Evolutionary conservation across 2,329 filamentous ascomycete species (phyloP), one percentile per base, ranked within the genome.

Genomic region (Ceratocystis harringtonii): DNA sequence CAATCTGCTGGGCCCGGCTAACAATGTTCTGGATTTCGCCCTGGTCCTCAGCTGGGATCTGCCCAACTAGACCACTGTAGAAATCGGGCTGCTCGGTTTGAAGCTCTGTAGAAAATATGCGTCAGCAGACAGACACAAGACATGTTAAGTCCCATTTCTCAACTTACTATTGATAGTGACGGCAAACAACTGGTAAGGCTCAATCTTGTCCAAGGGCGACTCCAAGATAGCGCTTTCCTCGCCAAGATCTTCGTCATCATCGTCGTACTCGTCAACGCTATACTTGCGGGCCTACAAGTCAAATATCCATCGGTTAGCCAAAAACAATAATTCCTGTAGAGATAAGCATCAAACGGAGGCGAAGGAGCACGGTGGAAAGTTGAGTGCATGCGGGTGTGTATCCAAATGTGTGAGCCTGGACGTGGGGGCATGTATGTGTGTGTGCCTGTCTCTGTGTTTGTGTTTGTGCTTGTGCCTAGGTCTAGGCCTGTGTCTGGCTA

Each of bases 201-300:
- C 94, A 68, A 99, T 82, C 77, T 94, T 94, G 75, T 99, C 94
- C 28, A 99, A 81, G 17, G 92, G 92, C 12, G 92, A 95, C 76
- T 99, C 94, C 1, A 99, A 83, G 63, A 97, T 80, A 67, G 90
- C 88, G 74, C 92, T 92, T 71, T 97, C 94, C 74, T 97, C 92
- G 19, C 95, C 84, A 58, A 96, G 86, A 65, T 96, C 92, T 65
- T 95, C 91, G 30, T 92, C 89, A 1, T 67, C 66, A 17, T 67
- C 66, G 19, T 66, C 65, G 50, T 90, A 90, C 61, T 75, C 74
- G 41, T 82, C 80, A 32, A 85, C 82, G 69, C 87, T 85, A 74
- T 94, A 92, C 74, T 94, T 95, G 71, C 90, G 86, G 12, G 91
- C 90, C 85, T 90, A 69, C 4, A 66, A 41, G 10, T 41, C 12